Evolutionary conservation across 257 asterid species (phyloP).

Genomic region (Salvia splendens): DNA sequence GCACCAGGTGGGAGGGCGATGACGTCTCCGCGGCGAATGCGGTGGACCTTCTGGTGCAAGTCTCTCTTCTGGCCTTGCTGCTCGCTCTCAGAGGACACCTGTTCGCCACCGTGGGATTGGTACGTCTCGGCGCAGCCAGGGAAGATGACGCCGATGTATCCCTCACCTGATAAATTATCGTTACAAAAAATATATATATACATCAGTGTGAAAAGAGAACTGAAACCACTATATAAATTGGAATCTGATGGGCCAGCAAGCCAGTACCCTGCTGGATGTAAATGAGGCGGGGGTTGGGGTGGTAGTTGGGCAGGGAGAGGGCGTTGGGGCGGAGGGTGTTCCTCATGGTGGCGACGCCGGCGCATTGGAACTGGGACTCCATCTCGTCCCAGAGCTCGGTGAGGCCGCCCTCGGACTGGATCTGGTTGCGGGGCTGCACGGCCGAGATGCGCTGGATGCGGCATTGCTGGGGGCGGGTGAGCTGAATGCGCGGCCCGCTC

Average conservation of each 20-base stretch:
- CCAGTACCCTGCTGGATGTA: constrained; percentile 52
- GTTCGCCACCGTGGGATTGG: constrained; percentile 22
- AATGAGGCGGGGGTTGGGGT: constrained; percentile 65
- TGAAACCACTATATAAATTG: too few species aligned
- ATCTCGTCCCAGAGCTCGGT: constrained; percentile 64
- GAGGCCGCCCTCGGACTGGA: constrained; percentile 60
- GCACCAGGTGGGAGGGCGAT: constrained; percentile 66
- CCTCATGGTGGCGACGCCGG: constrained; percentile 58
- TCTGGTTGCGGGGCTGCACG: constrained; percentile 41
- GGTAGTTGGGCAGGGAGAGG: constrained; percentile 68
- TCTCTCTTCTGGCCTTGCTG: constrained; percentile 30
- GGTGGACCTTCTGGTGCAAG: constrained; percentile 65
- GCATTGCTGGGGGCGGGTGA: constrained; percentile 62
- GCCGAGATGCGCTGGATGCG: constrained; percentile 51
- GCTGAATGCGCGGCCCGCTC: constrained; percentile 9
- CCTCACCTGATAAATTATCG: constrained; percentile 47
- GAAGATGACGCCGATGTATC: constrained; percentile 46
- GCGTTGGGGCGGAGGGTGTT: constrained; percentile 45
- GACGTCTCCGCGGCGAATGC: constrained; percentile 59
- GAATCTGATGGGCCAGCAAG: too few species aligned
- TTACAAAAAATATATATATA: too few species aligned
- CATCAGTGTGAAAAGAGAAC: too few species aligned
- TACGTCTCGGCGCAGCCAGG: constrained; percentile 82
- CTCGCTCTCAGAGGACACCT: constrained; percentile 7
- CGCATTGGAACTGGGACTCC: constrained; percentile 65